Evolutionary conservation across 305 asterid species (phyloP).

Genomic region (Fraxinus sp.): DNA sequence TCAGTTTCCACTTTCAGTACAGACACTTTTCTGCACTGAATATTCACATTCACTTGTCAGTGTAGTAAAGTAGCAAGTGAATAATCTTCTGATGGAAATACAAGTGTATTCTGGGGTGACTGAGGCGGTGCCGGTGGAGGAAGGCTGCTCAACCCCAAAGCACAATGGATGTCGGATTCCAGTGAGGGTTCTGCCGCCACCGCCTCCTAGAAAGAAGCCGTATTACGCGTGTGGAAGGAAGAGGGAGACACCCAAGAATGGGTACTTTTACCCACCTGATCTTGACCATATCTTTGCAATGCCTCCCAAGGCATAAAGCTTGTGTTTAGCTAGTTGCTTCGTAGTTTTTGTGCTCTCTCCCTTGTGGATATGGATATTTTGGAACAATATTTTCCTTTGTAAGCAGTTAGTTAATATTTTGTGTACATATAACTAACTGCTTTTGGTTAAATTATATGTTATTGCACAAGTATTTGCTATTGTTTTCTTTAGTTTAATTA

Average conservation of each 20-base stretch:
- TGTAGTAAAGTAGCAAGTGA: neutral
- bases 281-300: conserved; percentile 28
- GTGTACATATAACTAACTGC: neutral
- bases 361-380: neutral
- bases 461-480: neutral
- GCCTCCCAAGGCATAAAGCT: neutral
- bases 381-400: neutral
- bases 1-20: neutral
- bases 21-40: neutral
- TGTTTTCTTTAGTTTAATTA: conserved; percentile 17
- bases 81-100: neutral
- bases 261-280: conserved; percentile 36
- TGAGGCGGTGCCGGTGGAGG: neutral
- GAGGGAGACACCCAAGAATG: conserved; percentile 25
- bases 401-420: neutral
- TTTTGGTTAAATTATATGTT: neutral
- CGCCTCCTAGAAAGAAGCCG: conserved; percentile 36
- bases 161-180: conserved; percentile 25
- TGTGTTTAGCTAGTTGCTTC: neutral
- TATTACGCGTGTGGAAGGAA: neutral
- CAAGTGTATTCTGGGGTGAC: conserved; percentile 2
- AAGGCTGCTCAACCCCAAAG: conserved; percentile 34
- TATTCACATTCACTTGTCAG: neutral
- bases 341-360: neutral
- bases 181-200: conserved; percentile 25